A percentile compares a stretch with the other conserved stretches of the same genome.
Conservation (phyloP, 257 asterid genomes). For the Nicotiana attenuata region DNA sequence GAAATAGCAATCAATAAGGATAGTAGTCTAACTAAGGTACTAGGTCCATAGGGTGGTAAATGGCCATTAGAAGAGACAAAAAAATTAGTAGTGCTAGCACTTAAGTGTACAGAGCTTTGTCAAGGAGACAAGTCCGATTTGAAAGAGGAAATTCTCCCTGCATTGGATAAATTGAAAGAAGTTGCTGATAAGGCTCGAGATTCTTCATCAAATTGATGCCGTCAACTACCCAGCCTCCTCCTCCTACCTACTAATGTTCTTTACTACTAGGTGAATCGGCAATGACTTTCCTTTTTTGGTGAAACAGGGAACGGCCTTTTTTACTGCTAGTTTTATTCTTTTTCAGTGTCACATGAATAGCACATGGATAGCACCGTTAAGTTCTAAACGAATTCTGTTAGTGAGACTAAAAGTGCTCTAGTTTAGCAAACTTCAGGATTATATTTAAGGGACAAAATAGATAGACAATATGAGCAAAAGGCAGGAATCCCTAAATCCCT, state of each 20-base stretch:
- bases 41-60: constrained; percentile 54
- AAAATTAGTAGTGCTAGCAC: constrained; percentile 48
- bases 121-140: constrained; percentile 61
- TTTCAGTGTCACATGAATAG: too few species aligned
- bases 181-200: constrained; percentile 39
- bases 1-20: constrained; percentile 49
- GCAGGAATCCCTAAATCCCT: too few species aligned
- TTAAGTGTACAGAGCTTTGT: constrained; percentile 67
- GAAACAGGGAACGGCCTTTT: too few species aligned
- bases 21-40: constrained; percentile 23
- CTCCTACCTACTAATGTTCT: constrained; percentile 76
- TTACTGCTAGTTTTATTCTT: too few species aligned
- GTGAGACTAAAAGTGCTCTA: too few species aligned
- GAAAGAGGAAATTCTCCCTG: constrained; percentile 48
- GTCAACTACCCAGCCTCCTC: constrained; percentile 20
- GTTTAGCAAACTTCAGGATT: too few species aligned
- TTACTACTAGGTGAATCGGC: constrained; percentile 23
- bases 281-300: too few species aligned
- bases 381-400: too few species aligned
- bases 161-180: constrained; percentile 55
- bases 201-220: not conserved
- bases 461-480: too few species aligned
- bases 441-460: too few species aligned
- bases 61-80: constrained; percentile 76
- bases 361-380: too few species aligned